A percentile compares a stretch with the other conserved stretches of the same genome.
These are phyloP conservation scores for Pythium pyrilobum DNA, from an alignment of 352 stramenopile genomes.

Conservation along the genomic window DNA sequence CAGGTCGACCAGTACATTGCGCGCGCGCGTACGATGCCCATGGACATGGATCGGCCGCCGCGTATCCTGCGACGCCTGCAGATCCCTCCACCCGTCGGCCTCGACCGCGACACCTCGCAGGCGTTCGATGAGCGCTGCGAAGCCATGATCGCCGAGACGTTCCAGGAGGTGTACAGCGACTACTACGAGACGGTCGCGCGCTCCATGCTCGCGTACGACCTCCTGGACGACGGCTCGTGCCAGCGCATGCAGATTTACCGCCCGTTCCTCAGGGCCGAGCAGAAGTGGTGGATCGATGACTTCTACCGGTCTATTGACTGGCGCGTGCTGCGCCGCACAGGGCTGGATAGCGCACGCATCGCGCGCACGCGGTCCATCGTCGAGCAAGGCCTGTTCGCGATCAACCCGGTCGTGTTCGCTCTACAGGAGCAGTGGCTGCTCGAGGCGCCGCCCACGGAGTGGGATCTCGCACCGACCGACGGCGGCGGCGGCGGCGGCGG, in stretches of 20 bases:
- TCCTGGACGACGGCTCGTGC: constrained; percentile 68
- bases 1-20: constrained; percentile 69
- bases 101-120: constrained; percentile 38
- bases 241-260: constrained; percentile 80
- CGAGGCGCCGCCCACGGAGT: constrained; percentile 63
- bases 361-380: constrained; percentile 35
- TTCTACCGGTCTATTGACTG: constrained; percentile 67
- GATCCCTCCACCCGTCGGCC: constrained; percentile 46
- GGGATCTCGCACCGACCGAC: constrained; percentile 46
- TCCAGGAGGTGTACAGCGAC: constrained; percentile 69
- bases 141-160: constrained; percentile 60
- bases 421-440: constrained; percentile 87
- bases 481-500: constrained; percentile 4
- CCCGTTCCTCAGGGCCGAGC: constrained; percentile 66
- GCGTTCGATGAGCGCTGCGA: constrained; percentile 63
- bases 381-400: constrained; percentile 54
- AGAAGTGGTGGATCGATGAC: constrained; percentile 86
- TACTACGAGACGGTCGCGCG: constrained; percentile 77
- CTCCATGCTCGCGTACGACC: constrained; percentile 85
- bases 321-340: constrained; percentile 77
- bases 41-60: constrained; percentile 52
- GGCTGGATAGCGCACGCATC: constrained; percentile 45
- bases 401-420: constrained; percentile 80
- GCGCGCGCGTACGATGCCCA: constrained; percentile 44
- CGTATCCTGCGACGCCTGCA: constrained; percentile 64